Evolutionary conservation across 768 basidiomycete genomes (phyloP).

Genomic region (Coprinopsis strossmayeri): DNA sequence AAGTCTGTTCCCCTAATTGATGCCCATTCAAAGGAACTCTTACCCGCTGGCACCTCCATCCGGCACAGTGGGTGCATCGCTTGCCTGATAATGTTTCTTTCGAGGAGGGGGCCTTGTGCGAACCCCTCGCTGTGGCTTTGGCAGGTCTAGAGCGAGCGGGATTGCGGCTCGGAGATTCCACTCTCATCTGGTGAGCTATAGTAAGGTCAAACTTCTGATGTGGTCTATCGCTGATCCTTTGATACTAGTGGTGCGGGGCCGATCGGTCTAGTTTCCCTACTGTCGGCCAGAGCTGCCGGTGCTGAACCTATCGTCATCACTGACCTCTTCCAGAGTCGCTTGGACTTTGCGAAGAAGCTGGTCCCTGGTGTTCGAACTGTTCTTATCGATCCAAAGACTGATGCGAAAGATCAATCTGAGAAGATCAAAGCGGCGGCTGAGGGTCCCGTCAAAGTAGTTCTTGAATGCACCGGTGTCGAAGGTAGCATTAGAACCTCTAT

Average conservation of each 20-base stretch:
- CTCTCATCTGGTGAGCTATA: slow-evolving; percentile 48
- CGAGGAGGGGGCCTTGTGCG: slow-evolving; percentile 64
- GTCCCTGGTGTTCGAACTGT: slow-evolving; percentile 54
- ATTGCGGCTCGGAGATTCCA: slow-evolving; percentile 58
- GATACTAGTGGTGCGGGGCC: slow-evolving; percentile 69
- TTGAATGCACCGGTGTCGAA: slow-evolving; percentile 64
- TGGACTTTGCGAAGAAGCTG: slow-evolving; percentile 60
- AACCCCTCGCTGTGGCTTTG: slow-evolving; percentile 60
- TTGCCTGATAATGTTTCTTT: slow-evolving; percentile 56
- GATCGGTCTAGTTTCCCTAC: slow-evolving; percentile 55
- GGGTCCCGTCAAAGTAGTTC: slow-evolving; percentile 40
- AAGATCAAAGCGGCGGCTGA: slow-evolving; percentile 47
- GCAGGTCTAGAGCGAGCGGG: slow-evolving; percentile 62
- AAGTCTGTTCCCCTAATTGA: not conserved
- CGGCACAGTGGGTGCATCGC: slow-evolving; percentile 61
- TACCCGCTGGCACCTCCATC: slow-evolving; percentile 61
- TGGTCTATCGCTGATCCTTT: too few species aligned
- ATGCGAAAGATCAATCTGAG: slow-evolving; percentile 43
- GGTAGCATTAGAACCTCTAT: slow-evolving; percentile 55
- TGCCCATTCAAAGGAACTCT: slow-evolving; percentile 41
- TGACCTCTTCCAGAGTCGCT: slow-evolving; percentile 56
- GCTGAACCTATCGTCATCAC: slow-evolving; percentile 68
- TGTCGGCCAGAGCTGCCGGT: slow-evolving; percentile 61
- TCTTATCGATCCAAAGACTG: slow-evolving; percentile 40
- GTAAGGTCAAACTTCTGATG: too few species aligned